A percentile compares a stretch with the other conserved stretches of the same genome.
phyloP scores from a whole-genome alignment of 2,329 filamentous ascomycete species.

The Calcarisporium arbuscula region DNA sequence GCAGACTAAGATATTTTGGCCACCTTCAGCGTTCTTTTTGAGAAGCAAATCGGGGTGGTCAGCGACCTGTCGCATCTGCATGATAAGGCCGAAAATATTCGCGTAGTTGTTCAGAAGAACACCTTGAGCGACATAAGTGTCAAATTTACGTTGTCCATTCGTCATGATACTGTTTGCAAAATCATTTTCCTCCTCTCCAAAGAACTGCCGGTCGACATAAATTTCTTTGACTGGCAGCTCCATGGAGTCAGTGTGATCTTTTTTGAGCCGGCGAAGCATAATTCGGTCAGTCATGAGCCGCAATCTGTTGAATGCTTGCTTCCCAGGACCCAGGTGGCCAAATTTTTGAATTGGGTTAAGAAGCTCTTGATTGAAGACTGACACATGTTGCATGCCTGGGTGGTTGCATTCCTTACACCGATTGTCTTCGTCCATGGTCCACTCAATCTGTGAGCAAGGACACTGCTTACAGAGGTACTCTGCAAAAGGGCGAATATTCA shows the following conservation, averaged over 20 bases:
- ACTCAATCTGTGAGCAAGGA: conserved; percentile 73
- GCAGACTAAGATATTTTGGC: conserved; percentile 86
- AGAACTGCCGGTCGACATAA: conserved; percentile 88
- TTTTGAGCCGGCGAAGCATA: conserved; percentile 93
- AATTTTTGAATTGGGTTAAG: conserved; percentile 71
- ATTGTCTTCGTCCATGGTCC: conserved; percentile 68
- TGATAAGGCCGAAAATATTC: conserved; percentile 97
- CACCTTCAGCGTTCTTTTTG: conserved; percentile 78
- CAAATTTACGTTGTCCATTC: conserved; percentile 79
- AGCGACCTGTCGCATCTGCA: conserved; percentile 98
- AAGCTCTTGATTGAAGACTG: conserved; percentile 87
- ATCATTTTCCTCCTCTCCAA: conserved; percentile 92
- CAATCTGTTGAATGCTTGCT: conserved; percentile 70
- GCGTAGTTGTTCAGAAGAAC: conserved; percentile 96
- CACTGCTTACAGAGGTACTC: conserved; percentile 93
- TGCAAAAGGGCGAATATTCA: conserved; percentile 82
- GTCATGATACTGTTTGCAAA: conserved; percentile 96
- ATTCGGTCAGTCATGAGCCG: conserved; percentile 85
- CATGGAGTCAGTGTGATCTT: conserved; percentile 89
- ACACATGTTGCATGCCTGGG: conserved; percentile 36
- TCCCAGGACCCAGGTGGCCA: conserved; percentile 56
- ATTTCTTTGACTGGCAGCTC: conserved; percentile 94
- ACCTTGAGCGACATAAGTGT: conserved; percentile 90
- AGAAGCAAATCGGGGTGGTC: conserved; percentile 93
- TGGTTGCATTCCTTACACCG: conserved; percentile 60